Evolutionary conservation across 106 monocot species (phyloP).

Genomic region (Agapanthus africanus): DNA sequence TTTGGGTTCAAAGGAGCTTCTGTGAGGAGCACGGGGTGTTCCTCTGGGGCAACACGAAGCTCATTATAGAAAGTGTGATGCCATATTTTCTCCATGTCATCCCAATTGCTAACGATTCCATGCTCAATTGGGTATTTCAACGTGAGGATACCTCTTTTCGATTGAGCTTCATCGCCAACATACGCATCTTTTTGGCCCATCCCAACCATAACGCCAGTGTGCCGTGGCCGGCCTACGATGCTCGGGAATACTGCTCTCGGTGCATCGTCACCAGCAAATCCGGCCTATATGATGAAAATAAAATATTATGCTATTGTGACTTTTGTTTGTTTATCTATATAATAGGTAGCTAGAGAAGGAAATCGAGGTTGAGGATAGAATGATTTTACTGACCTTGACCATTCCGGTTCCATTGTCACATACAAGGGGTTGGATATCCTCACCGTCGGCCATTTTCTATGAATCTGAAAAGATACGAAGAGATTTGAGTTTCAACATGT

Average conservation of each 20-base stretch:
- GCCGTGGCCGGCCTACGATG: constrained; percentile 48
- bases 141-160: constrained; percentile 58
- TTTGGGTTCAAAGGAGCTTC: constrained; percentile 16
- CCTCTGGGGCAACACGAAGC: constrained; percentile 18
- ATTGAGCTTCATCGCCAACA: constrained; percentile 46
- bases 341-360: too few relatives aligned
- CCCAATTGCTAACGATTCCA: constrained; percentile 68
- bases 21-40: constrained; percentile 7
- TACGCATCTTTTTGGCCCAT: constrained; percentile 38
- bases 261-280: constrained; percentile 64
- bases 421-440: constrained; percentile 9
- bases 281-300: constrained; percentile 23
- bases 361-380: neutral
- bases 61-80: constrained; percentile 11
- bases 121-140: constrained; percentile 70
- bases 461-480: neutral
- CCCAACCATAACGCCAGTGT: constrained; percentile 60
- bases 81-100: constrained; percentile 48
- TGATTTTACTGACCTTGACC: neutral
- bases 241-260: constrained; percentile 57
- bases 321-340: too few relatives aligned
- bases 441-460: constrained; percentile 2
- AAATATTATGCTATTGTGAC: neutral
- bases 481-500: too few relatives aligned
- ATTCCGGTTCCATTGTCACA: constrained; percentile 10